Conservation (phyloP, 768 basidiomycete genomes). For the Amyloporia xantha region DNA sequence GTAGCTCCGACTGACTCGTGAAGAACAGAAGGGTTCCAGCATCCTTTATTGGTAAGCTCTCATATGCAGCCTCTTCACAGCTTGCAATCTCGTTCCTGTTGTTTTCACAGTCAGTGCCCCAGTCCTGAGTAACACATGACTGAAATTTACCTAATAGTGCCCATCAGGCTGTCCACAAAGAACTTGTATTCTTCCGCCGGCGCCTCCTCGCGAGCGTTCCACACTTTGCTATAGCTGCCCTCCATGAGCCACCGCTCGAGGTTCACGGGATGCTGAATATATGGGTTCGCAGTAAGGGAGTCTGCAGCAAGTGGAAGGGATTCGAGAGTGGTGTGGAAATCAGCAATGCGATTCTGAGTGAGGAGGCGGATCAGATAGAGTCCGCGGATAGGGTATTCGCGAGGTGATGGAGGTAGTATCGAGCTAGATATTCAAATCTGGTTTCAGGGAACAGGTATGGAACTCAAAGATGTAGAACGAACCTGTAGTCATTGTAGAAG, state of each 20-base stretch:
- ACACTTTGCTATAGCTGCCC: slow-evolving; percentile 96
- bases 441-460: slow-evolving; percentile 5
- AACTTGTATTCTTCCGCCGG: slow-evolving; percentile 93
- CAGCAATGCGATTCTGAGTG: slow-evolving; percentile 92
- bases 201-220: slow-evolving; percentile 89
- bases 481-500: slow-evolving; percentile 86
- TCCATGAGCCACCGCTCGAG: slow-evolving; percentile 98
- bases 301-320: slow-evolving; percentile 71
- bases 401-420: slow-evolving; percentile 73
- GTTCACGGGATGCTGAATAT: slow-evolving; percentile 80
- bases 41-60: slow-evolving; percentile 83
- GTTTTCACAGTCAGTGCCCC: no score
- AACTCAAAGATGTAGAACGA: slow-evolving; percentile 11
- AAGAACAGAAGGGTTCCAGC: slow-evolving; percentile 92
- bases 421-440: no score
- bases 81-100: slow-evolving; percentile 92
- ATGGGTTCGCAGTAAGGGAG: slow-evolving; percentile 60
- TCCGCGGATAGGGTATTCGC: slow-evolving; percentile 84
- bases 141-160: slow-evolving; percentile 70
- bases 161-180: slow-evolving; percentile 90
- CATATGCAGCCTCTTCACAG: slow-evolving; percentile 92
- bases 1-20: slow-evolving; percentile 69
- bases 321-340: slow-evolving; percentile 96
- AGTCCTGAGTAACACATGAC: no score
- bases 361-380: slow-evolving; percentile 93